Evolutionary conservation across 148 eudicot species (phyloP).

Genomic region (Talinum fruticosum): DNA sequence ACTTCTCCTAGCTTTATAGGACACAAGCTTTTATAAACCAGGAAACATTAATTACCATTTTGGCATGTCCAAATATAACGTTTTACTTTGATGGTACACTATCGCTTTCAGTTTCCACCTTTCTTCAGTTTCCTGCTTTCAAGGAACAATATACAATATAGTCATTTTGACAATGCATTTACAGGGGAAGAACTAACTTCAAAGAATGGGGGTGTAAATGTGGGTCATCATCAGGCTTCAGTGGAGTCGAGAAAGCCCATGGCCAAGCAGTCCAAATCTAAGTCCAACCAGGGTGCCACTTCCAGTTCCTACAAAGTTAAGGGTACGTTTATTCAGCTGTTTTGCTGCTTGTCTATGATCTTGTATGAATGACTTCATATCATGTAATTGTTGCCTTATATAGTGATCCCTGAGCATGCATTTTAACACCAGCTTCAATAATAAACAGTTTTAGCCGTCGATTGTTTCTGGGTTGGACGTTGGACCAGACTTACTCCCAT

Average conservation of each 20-base stretch:
- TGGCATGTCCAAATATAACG: neutral
- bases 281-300: slow-evolving; percentile 2
- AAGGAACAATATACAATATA: neutral
- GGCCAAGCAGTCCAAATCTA: slow-evolving; percentile 22
- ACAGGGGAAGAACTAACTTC: slow-evolving; percentile 26
- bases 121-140: neutral
- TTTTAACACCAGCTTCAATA: neutral
- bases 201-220: neutral
- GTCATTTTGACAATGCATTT: neutral
- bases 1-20: neutral
- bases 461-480: too few species aligned
- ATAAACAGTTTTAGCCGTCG: too few species aligned
- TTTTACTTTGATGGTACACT: neutral
- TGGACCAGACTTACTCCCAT: too few species aligned
- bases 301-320: slow-evolving; percentile 34
- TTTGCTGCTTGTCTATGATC: too few species aligned
- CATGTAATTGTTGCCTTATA: neutral
- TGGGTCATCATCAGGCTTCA: slow-evolving; percentile 24
- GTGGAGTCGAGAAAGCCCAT: slow-evolving; percentile 13
- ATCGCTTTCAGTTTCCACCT: neutral
- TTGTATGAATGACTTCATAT: neutral
- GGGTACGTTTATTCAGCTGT: neutral
- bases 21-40: neutral
- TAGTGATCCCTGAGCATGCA: neutral
- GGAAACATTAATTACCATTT: neutral